Base-by-base conservation (phyloP, 352 stramenopile genomes). In the Pythium sp. region DNA sequence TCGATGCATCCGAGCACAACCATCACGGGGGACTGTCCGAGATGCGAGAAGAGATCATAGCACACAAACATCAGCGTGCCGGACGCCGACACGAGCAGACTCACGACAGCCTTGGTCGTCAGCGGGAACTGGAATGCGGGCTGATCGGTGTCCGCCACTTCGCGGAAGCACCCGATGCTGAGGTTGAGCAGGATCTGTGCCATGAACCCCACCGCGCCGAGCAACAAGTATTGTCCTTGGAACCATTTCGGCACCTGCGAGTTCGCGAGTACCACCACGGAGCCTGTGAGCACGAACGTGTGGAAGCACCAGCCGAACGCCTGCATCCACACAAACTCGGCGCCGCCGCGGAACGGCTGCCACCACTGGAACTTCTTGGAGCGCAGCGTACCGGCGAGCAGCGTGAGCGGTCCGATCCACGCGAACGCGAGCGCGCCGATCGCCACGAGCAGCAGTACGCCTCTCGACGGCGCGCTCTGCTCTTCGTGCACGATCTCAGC, bases 291-390 rank as follows among this genome's bases (percentile, higher is more conserved):
- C 67, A 82, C 68, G 51, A 87, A 75, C 47, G 75, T 80, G 54
- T 81, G 75, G 22, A 89, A 72, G 34, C 67, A 82, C 80, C 80
- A 89, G 18, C 80, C 80, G 59, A 86, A 82, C 22, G 80, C 79
- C 69, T 89, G 80, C 79, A 89, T 84, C 72, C 76, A 89, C 54
- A 87, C 76, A 68, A 89, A 89, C 67, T 85, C 75, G 63, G 75
- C 65, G 24, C 80, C 79, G 47, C 80, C 80, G 57, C 84, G 71
- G 59, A 89, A 87, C 3, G 78, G 80, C 65, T 86, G 78, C 80
- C 80, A 89, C 79, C 77, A 83, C 62, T 82, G 78, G 70, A 89
- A 89, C 9, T 67, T 67, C 28, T 70, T 65, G 15, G 74, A 80
- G 9, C 69, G 72, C 51, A 82, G 72, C 24, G 78, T 79, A 26